A percentile compares a stretch with the other conserved stretches of the same genome.
Conservation (phyloP, 176 grass and related monocot genomes). For the Urochloa ruziziensis region DNA sequence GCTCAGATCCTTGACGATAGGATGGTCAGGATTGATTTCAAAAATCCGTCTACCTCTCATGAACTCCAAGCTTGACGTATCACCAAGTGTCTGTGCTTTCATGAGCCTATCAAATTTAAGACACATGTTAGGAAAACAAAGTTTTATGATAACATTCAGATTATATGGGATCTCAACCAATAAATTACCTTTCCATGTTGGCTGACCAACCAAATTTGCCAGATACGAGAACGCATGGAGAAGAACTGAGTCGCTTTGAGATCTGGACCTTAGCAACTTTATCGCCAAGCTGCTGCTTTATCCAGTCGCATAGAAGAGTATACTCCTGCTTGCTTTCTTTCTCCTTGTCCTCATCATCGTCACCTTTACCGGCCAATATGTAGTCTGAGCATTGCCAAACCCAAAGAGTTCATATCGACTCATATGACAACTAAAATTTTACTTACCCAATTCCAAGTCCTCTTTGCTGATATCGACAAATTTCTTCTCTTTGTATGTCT, state of each 20-base stretch:
- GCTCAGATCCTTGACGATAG: slow-evolving; percentile 77
- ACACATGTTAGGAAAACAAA: slow-evolving; percentile 5
- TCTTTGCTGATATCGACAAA: slow-evolving; percentile 95
- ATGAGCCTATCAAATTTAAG: slow-evolving; percentile 53
- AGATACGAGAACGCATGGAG: slow-evolving; percentile 93
- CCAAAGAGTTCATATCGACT: not conserved
- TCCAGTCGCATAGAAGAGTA: slow-evolving; percentile 79
- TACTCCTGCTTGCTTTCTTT: slow-evolving; percentile 77
- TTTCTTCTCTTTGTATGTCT: slow-evolving; percentile 93
- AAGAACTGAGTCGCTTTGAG: slow-evolving; percentile 87
- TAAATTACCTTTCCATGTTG: slow-evolving; percentile 88
- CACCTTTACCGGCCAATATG: slow-evolving; percentile 44
- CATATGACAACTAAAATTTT: not conserved
- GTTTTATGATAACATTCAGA: not conserved
- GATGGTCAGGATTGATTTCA: slow-evolving; percentile 87
- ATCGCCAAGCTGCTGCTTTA: slow-evolving; percentile 76
- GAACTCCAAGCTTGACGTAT: slow-evolving; percentile 90
- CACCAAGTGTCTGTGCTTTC: slow-evolving; percentile 98
- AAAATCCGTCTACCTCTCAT: slow-evolving; percentile 94
- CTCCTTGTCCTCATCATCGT: slow-evolving; percentile 72
- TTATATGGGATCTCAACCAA: not conserved
- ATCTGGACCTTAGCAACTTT: slow-evolving; percentile 94
- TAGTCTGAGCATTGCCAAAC: not conserved
- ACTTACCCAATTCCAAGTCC: slow-evolving; percentile 75
- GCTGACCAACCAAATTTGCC: slow-evolving; percentile 97